A percentile compares a stretch with the other conserved stretches of the same genome.
phyloP scores from a whole-genome alignment of 768 basidiomycete genomes.

The Auriscalpium vulgare region DNA sequence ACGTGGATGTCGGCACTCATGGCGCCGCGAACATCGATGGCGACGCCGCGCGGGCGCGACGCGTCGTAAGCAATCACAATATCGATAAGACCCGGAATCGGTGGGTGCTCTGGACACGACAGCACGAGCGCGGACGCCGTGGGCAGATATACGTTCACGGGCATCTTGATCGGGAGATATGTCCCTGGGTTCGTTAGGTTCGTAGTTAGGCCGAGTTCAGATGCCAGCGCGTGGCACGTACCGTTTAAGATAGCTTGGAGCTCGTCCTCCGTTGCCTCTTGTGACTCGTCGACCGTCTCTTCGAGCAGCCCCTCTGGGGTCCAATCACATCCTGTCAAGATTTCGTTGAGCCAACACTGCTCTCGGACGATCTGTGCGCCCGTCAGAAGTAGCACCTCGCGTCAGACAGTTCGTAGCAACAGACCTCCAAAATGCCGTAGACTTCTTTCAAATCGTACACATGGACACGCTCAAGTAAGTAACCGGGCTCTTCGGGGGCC shows the following conservation, averaged over 20 bases:
- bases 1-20: constrained; percentile 38
- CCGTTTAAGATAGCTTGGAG: constrained; percentile 61
- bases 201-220: no score
- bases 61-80: constrained; percentile 58
- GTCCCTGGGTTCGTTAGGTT: constrained; percentile 32
- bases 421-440: constrained; percentile 68
- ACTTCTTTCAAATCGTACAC: constrained; percentile 68
- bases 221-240: constrained; percentile 18
- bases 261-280: constrained; percentile 41
- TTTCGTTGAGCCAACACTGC: constrained; percentile 80
- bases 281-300: constrained; percentile 19
- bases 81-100: constrained; percentile 58
- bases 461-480: constrained; percentile 60
- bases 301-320: constrained; percentile 37
- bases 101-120: constrained; percentile 57
- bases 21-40: constrained; percentile 50
- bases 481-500: constrained; percentile 70
- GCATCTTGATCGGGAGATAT: constrained; percentile 50
- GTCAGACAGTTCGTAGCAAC: constrained; percentile 7
- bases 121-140: constrained; percentile 40
- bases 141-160: constrained; percentile 64
- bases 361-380: constrained; percentile 58
- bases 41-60: constrained; percentile 42
- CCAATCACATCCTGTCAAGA: constrained; percentile 57
- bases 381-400: background rate